These are phyloP conservation scores for Arthrobotrys sphaeroides DNA, from an alignment of 2,329 filamentous ascomycete genomes.

Conservation along the genomic window DNA sequence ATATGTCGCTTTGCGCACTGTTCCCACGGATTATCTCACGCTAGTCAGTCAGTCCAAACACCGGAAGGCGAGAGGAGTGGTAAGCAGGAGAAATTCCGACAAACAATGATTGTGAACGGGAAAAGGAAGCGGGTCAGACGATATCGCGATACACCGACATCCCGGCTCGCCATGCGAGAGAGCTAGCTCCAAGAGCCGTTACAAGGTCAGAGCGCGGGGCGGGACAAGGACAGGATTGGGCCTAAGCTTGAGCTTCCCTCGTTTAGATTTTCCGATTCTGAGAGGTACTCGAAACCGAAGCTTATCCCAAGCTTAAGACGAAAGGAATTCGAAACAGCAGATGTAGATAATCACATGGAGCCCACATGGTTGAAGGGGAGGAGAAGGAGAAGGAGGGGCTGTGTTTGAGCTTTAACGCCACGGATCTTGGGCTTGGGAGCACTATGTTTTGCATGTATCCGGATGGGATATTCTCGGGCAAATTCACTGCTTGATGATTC, in stretches of 20 bases:
- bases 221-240: background rate
- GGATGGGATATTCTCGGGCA: background rate
- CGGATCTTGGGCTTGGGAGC: conserved; percentile 14
- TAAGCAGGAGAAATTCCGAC: background rate
- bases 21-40: conserved; percentile 8
- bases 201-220: conserved; percentile 32
- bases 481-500: background rate
- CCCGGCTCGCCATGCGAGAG: conserved; percentile 16
- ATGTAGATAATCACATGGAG: conserved; percentile 5
- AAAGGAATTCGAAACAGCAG: conserved; percentile 24
- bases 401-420: conserved; percentile 27
- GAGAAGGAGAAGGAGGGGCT: no score
- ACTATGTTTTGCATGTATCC: background rate
- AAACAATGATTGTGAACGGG: background rate
- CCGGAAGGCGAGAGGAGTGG: conserved; percentile 3
- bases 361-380: no score
- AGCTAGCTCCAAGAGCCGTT: conserved; percentile 11
- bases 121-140: conserved; percentile 36
- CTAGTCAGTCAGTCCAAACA: conserved; percentile 18
- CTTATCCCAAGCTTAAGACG: conserved; percentile 23
- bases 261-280: no score
- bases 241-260: background rate
- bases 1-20: conserved; percentile 21
- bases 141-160: conserved; percentile 34
- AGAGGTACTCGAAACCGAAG: conserved; percentile 19